These are phyloP conservation scores for Fusarium lyarnte DNA, from an alignment of 2,329 filamentous ascomycete species.

Conservation along the genomic window DNA sequence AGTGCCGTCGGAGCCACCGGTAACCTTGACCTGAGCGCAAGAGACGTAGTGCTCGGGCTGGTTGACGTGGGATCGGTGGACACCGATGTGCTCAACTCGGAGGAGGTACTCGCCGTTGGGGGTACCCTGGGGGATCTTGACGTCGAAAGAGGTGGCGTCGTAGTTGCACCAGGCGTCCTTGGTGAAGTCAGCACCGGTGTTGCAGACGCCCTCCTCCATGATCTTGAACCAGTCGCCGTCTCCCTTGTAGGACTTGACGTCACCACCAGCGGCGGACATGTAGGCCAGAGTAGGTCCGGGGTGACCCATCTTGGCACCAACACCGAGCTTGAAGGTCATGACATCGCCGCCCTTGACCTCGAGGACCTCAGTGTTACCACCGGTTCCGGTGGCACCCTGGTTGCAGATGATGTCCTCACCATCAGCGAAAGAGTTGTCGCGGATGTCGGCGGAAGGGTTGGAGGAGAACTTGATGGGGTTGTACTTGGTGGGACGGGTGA, in stretches of 20 bases:
- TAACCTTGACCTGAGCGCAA: conserved; percentile 19
- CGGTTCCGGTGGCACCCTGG: conserved; percentile 2
- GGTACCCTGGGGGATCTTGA: conserved; percentile 17
- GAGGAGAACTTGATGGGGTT: conserved; percentile 29
- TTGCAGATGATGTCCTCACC: conserved; percentile 22
- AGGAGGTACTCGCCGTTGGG: conserved; percentile 23
- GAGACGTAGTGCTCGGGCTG: conserved; percentile 26
- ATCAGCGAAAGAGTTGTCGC: conserved; percentile 23
- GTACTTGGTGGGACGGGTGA: conserved; percentile 22
- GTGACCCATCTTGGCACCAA: conserved; percentile 13
- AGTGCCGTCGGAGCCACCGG: conserved; percentile 9
- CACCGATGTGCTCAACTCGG: conserved; percentile 20
- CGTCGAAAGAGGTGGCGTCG: conserved; percentile 3
- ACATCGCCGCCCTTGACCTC: conserved; percentile 25
- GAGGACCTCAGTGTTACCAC: neutral
- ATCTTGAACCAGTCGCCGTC: conserved; percentile 20
- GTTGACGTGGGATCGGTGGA: conserved; percentile 21
- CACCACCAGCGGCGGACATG: conserved; percentile 5
- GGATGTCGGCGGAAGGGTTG: conserved; percentile 17
- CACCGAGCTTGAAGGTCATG: conserved; percentile 21
- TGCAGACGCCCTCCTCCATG: conserved; percentile 26
- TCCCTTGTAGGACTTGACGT: conserved; percentile 23
- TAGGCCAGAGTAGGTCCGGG: conserved; percentile 24
- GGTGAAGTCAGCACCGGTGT: conserved; percentile 17
- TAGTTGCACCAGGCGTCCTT: conserved; percentile 29